phyloP scores from a whole-genome alignment of 2,329 filamentous ascomycete genomes.

The Aspergillus sp. region DNA sequence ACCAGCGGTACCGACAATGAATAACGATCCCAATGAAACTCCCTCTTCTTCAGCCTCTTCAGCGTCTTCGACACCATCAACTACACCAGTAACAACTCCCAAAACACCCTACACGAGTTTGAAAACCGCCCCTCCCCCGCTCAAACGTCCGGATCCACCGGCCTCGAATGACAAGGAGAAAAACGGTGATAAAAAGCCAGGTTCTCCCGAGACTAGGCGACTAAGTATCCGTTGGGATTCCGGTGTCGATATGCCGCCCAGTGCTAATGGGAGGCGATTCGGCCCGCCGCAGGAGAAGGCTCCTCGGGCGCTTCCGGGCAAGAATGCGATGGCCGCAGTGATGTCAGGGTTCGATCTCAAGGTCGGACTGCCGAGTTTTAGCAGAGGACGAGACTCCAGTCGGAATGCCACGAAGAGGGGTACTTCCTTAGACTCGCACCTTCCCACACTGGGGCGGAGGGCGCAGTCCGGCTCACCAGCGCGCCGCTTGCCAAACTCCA shows the following conservation, averaged over 20 bases:
- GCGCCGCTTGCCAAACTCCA: constrained; percentile 51
- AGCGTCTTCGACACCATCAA: constrained; percentile 9
- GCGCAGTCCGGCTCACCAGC: constrained; percentile 35
- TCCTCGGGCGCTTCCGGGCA: constrained; percentile 25
- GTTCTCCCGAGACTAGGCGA: constrained; percentile 26
- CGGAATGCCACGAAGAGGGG: constrained; percentile 42
- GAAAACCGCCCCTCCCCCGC: constrained; percentile 12
- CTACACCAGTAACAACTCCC: constrained; percentile 23
- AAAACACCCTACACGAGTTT: constrained; percentile 6
- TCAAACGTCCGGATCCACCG: constrained; percentile 18
- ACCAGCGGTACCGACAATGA: constrained; percentile 36
- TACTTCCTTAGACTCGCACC: constrained; percentile 38
- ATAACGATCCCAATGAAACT: constrained; percentile 13
- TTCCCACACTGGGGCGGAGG: constrained; percentile 16
- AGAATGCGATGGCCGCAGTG: constrained; percentile 49
- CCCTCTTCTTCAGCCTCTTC: constrained; percentile 11
- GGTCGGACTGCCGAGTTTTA: constrained; percentile 33
- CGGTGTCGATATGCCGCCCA: constrained; percentile 19
- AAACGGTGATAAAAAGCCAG: constrained; percentile 18
- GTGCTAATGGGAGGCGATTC: constrained; percentile 39
- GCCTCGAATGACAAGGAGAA: constrained; percentile 14
- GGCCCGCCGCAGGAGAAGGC: constrained; percentile 39
- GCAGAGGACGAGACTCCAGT: constrained; percentile 36
- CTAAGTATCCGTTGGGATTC: constrained; percentile 21
- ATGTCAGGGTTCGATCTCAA: constrained; percentile 43